Percentiles rank a stretch among this genome's conserved stretches.
Evolutionary conservation across 306 rosid genomes (phyloP).

Genomic region (Dalbergia cultrata): DNA sequence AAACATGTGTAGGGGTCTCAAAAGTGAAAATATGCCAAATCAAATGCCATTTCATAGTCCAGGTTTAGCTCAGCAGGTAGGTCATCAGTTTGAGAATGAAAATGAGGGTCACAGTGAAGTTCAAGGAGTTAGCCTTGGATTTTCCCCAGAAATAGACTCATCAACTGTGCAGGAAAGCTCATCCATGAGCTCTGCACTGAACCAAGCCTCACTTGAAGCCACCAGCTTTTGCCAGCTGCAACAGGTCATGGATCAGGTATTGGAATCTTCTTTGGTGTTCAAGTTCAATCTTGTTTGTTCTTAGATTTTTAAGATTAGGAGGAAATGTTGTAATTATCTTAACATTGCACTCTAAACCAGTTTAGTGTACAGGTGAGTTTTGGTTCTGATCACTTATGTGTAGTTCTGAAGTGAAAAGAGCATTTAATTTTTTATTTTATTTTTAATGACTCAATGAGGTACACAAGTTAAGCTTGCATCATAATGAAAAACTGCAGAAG

Average conservation of each 20-base stretch:
- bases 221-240: constrained; percentile 79
- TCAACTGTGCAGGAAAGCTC: constrained; percentile 69
- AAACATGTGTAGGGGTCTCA: constrained; percentile 47
- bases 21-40: constrained; percentile 48
- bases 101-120: constrained; percentile 76
- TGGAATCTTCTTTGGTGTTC: constrained; percentile 30
- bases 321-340: constrained; percentile 7
- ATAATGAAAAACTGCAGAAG: not conserved
- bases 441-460: not conserved
- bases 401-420: constrained; percentile 6
- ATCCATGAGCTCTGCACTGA: constrained; percentile 59
- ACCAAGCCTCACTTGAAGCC: constrained; percentile 66
- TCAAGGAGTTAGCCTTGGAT: constrained; percentile 59
- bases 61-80: constrained; percentile 57
- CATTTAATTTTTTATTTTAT: not conserved
- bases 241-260: constrained; percentile 78
- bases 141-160: constrained; percentile 68
- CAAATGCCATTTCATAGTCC: constrained; percentile 50
- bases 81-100: constrained; percentile 65
- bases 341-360: constrained; percentile 24
- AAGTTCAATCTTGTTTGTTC: constrained; percentile 31
- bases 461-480: not conserved
- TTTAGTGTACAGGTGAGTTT: not conserved
- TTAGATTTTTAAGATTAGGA: constrained; percentile 5
- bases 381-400: constrained; percentile 5